Evolutionary conservation across 1,284 basidiomycete species (phyloP).

Genomic region (Trichosporon coremiiforme): DNA sequence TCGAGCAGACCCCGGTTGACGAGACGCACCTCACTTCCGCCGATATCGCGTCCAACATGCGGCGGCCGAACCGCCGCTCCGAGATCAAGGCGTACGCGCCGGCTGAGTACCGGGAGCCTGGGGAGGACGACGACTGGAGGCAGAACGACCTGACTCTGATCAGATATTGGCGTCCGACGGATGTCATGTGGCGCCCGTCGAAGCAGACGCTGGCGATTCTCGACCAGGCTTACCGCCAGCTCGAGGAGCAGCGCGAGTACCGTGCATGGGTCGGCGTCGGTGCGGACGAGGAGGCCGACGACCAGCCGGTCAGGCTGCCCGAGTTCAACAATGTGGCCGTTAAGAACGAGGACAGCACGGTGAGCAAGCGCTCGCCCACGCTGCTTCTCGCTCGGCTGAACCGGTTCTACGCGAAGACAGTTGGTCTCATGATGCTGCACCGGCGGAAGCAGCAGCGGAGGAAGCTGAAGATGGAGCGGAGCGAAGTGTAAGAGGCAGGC

Average conservation of each 20-base stretch:
- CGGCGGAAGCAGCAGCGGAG: conserved; percentile 36
- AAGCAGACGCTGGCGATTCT: conserved; percentile 41
- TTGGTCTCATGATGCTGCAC: conserved; percentile 47
- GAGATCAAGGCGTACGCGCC: conserved; percentile 19
- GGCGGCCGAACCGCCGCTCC: conserved; percentile 43
- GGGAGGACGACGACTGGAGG: background rate
- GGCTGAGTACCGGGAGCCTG: background rate
- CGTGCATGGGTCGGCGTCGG: conserved; percentile 36
- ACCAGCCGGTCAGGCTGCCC: conserved; percentile 34
- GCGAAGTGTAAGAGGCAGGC: background rate
- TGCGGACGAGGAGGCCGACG: conserved; percentile 35
- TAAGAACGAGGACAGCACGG: conserved; percentile 36
- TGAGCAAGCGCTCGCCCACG: conserved; percentile 35
- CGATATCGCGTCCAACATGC: conserved; percentile 28
- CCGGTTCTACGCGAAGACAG: conserved; percentile 43
- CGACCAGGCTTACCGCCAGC: conserved; percentile 42
- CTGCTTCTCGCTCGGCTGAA: conserved; percentile 43
- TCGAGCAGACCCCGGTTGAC: background rate
- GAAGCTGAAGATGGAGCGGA: background rate
- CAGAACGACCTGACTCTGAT: conserved; percentile 34
- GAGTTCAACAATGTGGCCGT: conserved; percentile 37
- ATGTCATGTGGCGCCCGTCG: conserved; percentile 48
- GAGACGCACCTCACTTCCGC: background rate
- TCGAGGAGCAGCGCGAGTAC: conserved; percentile 39
- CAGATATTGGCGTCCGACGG: conserved; percentile 47